These are phyloP conservation scores for Aquilaria agallochum DNA, from an alignment of 441 rosid genomes.

Conservation along the genomic window DNA sequence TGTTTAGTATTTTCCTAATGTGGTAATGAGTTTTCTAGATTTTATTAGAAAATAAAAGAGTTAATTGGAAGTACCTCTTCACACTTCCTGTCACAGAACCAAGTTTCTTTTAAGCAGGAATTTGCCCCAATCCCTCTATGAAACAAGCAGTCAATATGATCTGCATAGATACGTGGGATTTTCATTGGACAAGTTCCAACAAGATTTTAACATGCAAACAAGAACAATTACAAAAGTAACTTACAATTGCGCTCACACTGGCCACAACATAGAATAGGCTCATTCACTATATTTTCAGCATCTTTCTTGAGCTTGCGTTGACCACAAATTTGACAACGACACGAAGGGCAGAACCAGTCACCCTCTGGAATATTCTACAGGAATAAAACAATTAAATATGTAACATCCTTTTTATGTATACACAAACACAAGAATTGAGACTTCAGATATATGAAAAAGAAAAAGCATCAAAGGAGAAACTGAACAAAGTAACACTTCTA, in stretches of 20 bases:
- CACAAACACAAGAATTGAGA: background rate
- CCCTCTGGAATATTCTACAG: slow-evolving; percentile 55
- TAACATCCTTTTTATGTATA: background rate
- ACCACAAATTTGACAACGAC: slow-evolving; percentile 51
- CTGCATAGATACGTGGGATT: slow-evolving; percentile 29
- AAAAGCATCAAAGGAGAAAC: background rate
- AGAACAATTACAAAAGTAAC: slow-evolving; percentile 17
- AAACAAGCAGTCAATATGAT: slow-evolving; percentile 51
- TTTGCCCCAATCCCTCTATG: slow-evolving; percentile 19
- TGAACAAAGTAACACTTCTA: background rate
- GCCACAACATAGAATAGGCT: slow-evolving; percentile 35
- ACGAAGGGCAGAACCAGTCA: slow-evolving; percentile 64
- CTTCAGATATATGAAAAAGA: background rate
- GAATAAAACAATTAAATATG: slow-evolving; percentile 7
- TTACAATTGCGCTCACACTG: slow-evolving; percentile 74
- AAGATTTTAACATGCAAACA: background rate
- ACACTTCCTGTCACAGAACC: slow-evolving; percentile 75
- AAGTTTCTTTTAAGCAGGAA: slow-evolving; percentile 24
- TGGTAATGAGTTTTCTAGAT: no score
- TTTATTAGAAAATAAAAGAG: slow-evolving; percentile 5
- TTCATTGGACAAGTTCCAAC: slow-evolving; percentile 15
- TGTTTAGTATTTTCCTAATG: no score
- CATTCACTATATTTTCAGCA: slow-evolving; percentile 21
- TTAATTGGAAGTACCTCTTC: slow-evolving; percentile 40
- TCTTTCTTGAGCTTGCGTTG: slow-evolving; percentile 26